These are phyloP conservation scores for Aureobasidium musti DNA, from an alignment of 2,329 filamentous ascomycete species.

Conservation along the genomic window DNA sequence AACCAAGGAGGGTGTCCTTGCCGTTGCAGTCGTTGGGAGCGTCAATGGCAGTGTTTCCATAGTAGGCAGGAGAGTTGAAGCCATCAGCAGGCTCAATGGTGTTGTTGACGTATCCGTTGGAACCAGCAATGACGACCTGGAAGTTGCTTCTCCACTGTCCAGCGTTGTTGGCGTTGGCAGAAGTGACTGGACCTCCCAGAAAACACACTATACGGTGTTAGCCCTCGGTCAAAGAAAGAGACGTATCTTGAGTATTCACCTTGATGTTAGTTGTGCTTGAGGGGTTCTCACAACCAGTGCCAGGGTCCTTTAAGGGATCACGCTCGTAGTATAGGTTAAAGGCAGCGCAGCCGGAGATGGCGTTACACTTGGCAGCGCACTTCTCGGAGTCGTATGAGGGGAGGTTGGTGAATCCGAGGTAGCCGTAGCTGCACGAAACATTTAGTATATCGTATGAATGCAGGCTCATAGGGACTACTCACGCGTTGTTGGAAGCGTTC, in stretches of 20 bases:
- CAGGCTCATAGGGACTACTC: not conserved
- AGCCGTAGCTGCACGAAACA: constrained; percentile 32
- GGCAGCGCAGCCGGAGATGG: constrained; percentile 36
- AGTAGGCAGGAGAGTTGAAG: constrained; percentile 33
- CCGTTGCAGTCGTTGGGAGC: constrained; percentile 39
- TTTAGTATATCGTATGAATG: not conserved
- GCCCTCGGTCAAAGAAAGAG: constrained; percentile 15
- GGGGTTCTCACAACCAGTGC: constrained; percentile 41
- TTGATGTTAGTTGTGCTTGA: constrained; percentile 41
- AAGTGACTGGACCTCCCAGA: constrained; percentile 32
- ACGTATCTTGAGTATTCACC: not conserved
- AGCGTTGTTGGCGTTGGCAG: constrained; percentile 31
- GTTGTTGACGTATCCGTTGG: constrained; percentile 40
- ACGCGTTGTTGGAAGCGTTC: constrained; percentile 30
- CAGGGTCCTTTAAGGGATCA: constrained; percentile 41
- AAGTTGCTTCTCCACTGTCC: constrained; percentile 36
- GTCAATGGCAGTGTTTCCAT: constrained; percentile 38
- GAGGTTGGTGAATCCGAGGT: constrained; percentile 40
- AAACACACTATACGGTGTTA: constrained; percentile 29
- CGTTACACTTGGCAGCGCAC: constrained; percentile 40
- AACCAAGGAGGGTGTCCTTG: constrained; percentile 34
- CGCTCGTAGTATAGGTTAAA: constrained; percentile 46
- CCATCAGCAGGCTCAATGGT: constrained; percentile 36
- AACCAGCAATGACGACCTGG: constrained; percentile 40
- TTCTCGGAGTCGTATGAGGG: constrained; percentile 38